Base-by-base conservation (phyloP, 345 rosid genomes). In the Eucalyptus lansdowneana region DNA sequence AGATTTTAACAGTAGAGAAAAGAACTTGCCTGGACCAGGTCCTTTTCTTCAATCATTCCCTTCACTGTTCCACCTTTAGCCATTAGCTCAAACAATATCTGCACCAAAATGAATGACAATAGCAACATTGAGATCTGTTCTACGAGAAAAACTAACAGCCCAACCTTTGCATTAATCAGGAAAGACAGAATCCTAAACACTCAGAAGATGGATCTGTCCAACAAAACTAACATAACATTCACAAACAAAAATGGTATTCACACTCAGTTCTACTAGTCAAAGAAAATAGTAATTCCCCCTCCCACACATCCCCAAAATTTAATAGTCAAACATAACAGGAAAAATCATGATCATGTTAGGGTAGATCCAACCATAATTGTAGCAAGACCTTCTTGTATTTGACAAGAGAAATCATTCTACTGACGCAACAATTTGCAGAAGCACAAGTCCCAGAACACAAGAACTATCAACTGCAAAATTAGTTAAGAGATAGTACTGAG, bases 51-150 rank as follows among this genome's bases (percentile, higher is more conserved):
- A 81, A 97, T 97, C 92, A 97, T 67, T 88, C 97, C 95, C 91
- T 97, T 93, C 80, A 97, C 98, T 16, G 98, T 97, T 91, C 99
- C 99, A 91, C 99, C 99, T 94, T 97, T 94, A 53, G 97, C 98
- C 90, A 97, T 92, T 89, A 97, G 94, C 93, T 95, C 99, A 92
- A 94, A 94, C 81, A 97, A 88, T 93, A 97, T 94, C 99, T 97
- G 94, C 91, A 45, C 47, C 85, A 88, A 90, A 40, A 34, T 56
- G 85, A 29, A 87, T 15, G 42, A 88, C 19, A 47, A 50, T 27
- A 47, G 16, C 85, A 62, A 88, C 67, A 67, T 50, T 8, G 27
- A 50, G 60, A 53, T 56, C 44, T 51, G 11, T 37, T 31, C 60
- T 29, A 42, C 21, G 3, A 34, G 51, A 76, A 76, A 76, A 76